Evolutionary conservation across 2,329 filamentous ascomycete genomes (phyloP).

Genomic region (Penicillium sp.): DNA sequence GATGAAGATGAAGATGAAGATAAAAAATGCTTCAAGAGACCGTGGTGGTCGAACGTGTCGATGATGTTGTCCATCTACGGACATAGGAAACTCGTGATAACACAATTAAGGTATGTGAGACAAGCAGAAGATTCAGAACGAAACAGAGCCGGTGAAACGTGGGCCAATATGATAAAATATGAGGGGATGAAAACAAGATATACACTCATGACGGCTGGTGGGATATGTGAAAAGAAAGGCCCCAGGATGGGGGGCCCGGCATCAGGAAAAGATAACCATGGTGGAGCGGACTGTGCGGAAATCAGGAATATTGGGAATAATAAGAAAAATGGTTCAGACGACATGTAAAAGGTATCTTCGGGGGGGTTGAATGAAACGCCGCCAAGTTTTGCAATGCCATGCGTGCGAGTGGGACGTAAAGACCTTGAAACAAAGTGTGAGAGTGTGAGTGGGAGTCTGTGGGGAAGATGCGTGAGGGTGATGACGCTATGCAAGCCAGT

Average conservation of each 20-base stretch:
- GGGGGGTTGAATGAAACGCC: constrained; percentile 39
- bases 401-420: constrained; percentile 33
- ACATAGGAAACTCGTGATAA: constrained; percentile 42
- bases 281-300: constrained; percentile 13
- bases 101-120: constrained; percentile 27
- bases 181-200: constrained; percentile 17
- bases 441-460: not conserved
- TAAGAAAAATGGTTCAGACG: constrained; percentile 20
- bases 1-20: constrained; percentile 17
- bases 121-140: constrained; percentile 7
- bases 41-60: constrained; percentile 19
- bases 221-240: constrained; percentile 11
- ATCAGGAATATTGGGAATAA: constrained; percentile 7
- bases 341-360: constrained; percentile 44
- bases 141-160: constrained; percentile 12
- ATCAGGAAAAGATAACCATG: constrained; percentile 13
- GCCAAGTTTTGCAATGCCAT: constrained; percentile 43
- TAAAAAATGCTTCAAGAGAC: constrained; percentile 20
- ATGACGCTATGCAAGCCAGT: constrained; percentile 44
- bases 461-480: constrained; percentile 27
- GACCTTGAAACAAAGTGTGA: constrained; percentile 31
- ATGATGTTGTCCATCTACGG: constrained; percentile 31
- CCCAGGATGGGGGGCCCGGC: constrained; percentile 3
- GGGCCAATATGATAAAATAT: constrained; percentile 13
- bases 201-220: constrained; percentile 28